These are phyloP conservation scores for Raphanus hybrid DNA, from an alignment of 441 rosid genomes.

Conservation along the genomic window DNA sequence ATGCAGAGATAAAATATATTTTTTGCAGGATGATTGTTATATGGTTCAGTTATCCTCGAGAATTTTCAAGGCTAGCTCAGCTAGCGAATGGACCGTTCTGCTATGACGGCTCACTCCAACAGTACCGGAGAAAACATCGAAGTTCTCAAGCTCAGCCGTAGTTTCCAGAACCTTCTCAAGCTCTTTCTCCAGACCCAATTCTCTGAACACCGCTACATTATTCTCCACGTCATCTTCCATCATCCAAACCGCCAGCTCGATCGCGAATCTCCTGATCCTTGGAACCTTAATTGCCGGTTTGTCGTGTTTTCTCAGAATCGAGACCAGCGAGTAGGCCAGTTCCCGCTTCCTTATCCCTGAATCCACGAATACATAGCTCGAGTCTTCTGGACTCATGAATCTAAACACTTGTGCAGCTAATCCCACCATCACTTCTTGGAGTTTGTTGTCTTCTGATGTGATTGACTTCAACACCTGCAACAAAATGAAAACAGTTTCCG, in stretches of 20 bases:
- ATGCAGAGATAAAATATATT: conserved; percentile 8
- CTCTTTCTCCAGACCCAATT: conserved; percentile 62
- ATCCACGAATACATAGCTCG: conserved; percentile 48
- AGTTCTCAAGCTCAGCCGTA: conserved; percentile 84
- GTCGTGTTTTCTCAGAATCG: conserved; percentile 59
- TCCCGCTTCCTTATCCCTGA: conserved; percentile 55
- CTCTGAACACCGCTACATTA: conserved; percentile 51
- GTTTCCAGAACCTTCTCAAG: conserved; percentile 76
- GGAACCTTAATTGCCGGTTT: conserved; percentile 74
- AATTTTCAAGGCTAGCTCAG: conserved; percentile 68
- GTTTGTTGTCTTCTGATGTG: conserved; percentile 58
- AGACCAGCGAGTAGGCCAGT: conserved; percentile 53
- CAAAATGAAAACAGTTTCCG: neutral
- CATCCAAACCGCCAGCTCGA: conserved; percentile 89
- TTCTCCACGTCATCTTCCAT: conserved; percentile 62
- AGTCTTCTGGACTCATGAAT: conserved; percentile 61
- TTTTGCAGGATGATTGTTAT: neutral
- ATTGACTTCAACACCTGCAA: conserved; percentile 73
- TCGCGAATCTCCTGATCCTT: conserved; percentile 73
- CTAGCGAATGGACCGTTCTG: conserved; percentile 67
- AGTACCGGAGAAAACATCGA: conserved; percentile 82
- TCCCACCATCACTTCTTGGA: conserved; percentile 92
- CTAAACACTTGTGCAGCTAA: conserved; percentile 77
- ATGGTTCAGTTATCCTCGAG: conserved; percentile 42
- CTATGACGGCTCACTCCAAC: conserved; percentile 82